Conservation (phyloP, 2,329 filamentous ascomycete species). For the Fusarium sp. region DNA sequence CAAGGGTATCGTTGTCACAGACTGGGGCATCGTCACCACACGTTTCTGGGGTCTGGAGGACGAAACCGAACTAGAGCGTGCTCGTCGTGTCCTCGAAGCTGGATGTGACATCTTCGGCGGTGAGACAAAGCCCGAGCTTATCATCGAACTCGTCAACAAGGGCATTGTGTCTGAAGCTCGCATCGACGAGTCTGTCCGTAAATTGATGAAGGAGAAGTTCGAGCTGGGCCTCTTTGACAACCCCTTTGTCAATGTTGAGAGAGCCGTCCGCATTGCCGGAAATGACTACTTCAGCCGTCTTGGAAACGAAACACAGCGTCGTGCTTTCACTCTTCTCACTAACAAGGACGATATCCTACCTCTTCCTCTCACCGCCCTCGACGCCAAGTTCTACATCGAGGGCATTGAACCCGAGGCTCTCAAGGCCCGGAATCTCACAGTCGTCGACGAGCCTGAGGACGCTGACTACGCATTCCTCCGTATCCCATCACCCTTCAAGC, state of each 20-base stretch:
- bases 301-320: conserved; percentile 46
- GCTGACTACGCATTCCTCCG: conserved; percentile 59
- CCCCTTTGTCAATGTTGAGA: conserved; percentile 61
- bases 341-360: conserved; percentile 45
- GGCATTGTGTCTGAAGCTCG: conserved; percentile 56
- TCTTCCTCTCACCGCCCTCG: conserved; percentile 18
- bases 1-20: conserved; percentile 63
- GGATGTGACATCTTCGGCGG: conserved; percentile 67
- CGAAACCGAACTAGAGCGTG: conserved; percentile 54
- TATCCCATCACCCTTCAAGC: conserved; percentile 55
- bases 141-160: conserved; percentile 61
- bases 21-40: conserved; percentile 67
- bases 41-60: conserved; percentile 65
- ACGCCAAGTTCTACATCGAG: conserved; percentile 44
- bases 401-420: conserved; percentile 33
- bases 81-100: conserved; percentile 58
- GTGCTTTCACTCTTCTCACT: conserved; percentile 47
- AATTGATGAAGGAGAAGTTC: conserved; percentile 64
- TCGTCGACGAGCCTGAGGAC: conserved; percentile 54
- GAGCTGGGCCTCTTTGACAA: conserved; percentile 64
- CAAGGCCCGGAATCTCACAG: conserved; percentile 46
- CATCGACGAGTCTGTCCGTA: conserved; percentile 60
- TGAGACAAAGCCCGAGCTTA: conserved; percentile 60
- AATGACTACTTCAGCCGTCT: conserved; percentile 56
- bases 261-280: conserved; percentile 53